Conservation (phyloP, 140 eudicot genomes). For the Cichorium intybus region DNA sequence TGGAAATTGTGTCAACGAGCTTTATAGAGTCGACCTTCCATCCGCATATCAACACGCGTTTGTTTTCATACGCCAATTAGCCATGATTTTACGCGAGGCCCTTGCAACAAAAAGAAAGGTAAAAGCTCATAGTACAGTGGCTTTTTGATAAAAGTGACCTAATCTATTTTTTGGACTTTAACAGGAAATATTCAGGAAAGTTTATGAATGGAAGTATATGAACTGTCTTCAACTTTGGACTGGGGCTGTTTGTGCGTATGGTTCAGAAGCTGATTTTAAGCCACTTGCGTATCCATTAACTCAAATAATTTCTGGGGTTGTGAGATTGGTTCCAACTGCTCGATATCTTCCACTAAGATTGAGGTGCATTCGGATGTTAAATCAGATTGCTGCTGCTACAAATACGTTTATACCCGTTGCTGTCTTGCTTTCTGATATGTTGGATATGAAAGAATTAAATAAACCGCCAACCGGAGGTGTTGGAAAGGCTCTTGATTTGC, state of each 20-base stretch:
- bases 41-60: slow-evolving; percentile 93
- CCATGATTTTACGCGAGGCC: slow-evolving; percentile 75
- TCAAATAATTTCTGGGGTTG: slow-evolving; percentile 79
- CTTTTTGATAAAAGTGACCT: background rate
- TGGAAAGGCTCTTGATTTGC: slow-evolving; percentile 78
- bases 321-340: slow-evolving; percentile 89
- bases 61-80: slow-evolving; percentile 83
- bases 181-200: slow-evolving; percentile 80
- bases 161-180: background rate
- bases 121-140: too few relatives aligned
- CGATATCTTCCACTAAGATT: slow-evolving; percentile 86
- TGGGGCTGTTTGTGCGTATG: slow-evolving; percentile 77
- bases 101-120: slow-evolving; percentile 60
- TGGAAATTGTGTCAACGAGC: slow-evolving; percentile 73
- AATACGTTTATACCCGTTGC: slow-evolving; percentile 82
- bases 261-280: slow-evolving; percentile 73
- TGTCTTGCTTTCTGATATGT: slow-evolving; percentile 75
- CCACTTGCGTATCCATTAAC: slow-evolving; percentile 95
- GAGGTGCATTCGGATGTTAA: slow-evolving; percentile 89
- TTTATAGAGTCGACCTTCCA: slow-evolving; percentile 74
- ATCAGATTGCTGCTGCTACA: slow-evolving; percentile 81
- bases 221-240: slow-evolving; percentile 98
- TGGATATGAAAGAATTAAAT: slow-evolving; percentile 84
- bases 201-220: slow-evolving; percentile 89
- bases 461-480: slow-evolving; percentile 93